A percentile compares a stretch with the other conserved stretches of the same genome.
Conservation (phyloP, 164 flowering plant genomes). For the Vitis rupestris region DNA sequence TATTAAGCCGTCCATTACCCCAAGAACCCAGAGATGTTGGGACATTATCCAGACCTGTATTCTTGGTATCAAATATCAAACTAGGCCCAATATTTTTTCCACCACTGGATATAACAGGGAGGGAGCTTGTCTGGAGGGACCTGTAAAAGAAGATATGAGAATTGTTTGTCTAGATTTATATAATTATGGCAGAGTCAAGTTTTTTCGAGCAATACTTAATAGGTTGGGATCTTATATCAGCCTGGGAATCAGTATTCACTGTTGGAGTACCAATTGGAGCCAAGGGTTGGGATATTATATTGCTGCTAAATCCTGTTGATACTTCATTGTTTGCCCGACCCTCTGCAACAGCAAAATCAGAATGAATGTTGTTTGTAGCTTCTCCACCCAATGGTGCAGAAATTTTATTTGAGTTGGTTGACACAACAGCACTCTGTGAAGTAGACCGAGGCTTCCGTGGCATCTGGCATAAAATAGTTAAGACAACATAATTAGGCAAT, state of each 20-base stretch:
- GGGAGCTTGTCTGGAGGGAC: slow-evolving; percentile 36
- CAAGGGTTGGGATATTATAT: slow-evolving; percentile 48
- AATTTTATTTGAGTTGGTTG: slow-evolving; percentile 36
- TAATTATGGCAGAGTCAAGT: neutral
- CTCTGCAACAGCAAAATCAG: slow-evolving; percentile 39
- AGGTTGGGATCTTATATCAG: slow-evolving; percentile 42
- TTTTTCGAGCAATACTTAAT: slow-evolving; percentile 37
- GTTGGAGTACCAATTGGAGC: slow-evolving; percentile 90
- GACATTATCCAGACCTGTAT: slow-evolving; percentile 47
- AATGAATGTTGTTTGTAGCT: slow-evolving; percentile 23
- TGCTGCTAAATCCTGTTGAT: slow-evolving; percentile 38
- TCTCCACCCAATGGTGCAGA: slow-evolving; percentile 36
- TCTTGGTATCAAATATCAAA: slow-evolving; percentile 47
- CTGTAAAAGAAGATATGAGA: slow-evolving; percentile 37
- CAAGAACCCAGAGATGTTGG: slow-evolving; percentile 56
- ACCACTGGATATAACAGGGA: slow-evolving; percentile 30
- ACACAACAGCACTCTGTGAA: slow-evolving; percentile 32
- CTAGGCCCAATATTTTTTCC: slow-evolving; percentile 43
- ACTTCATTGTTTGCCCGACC: slow-evolving; percentile 36
- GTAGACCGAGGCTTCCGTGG: slow-evolving; percentile 51
- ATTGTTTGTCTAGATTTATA: neutral
- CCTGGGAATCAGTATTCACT: slow-evolving; percentile 40
- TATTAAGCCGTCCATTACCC: slow-evolving; percentile 51
- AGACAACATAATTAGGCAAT: neutral
- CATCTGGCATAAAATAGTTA: slow-evolving; percentile 38